Base-by-base conservation (phyloP, 225 moss, liverwort and hornwort species). In the Neckera pumila region DNA sequence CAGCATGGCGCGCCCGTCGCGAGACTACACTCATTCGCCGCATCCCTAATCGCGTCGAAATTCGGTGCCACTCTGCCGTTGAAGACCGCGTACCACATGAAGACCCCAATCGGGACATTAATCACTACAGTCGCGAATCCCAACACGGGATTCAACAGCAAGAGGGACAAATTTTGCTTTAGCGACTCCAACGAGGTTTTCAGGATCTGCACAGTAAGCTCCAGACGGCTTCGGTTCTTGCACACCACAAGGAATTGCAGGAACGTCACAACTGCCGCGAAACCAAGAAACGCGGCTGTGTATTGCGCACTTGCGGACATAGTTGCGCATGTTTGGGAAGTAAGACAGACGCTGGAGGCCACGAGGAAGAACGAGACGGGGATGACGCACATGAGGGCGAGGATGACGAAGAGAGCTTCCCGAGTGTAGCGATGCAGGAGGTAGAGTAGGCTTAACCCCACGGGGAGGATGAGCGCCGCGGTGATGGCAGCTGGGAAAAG, bases 1-100 rank as follows among this genome's bases (percentile, higher is more conserved):
- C 93, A 93, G 87, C 93, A 93, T n/a, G 90, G 91, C 60, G 88
- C 81, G 33, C 93, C 93, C 36, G 90, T 88, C 20, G 93, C 54
- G 59, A 84, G 61, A 45, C 10, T 74, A 25, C 93, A 93, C 60
- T 54, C 60, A 67, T 81, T 81, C 65, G 86, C 30, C 31, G 82
- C 53, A 82, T 91, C 85, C 54, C 30, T 84, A 14, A 91, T 85
- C n/a, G 69, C 88, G 12, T 91, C 90, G 27, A 91, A 90, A 78
- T 93, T 71, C 9, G 93, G 93, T 20, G 93, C 77, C 57, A 93
- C 89, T 67, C 62, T 78, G 38, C 89, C 90, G 26, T 88, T 93
- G 53, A 61, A 75, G 59, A 71, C 11, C 40, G 91, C 91, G 67
- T 53, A 79, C 53, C 76, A 77, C 19, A 74, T 74, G 73, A 90